These are phyloP conservation scores for Tillandsia fasciculata DNA, from an alignment of 176 grass and related monocot genomes.

Conservation along the genomic window DNA sequence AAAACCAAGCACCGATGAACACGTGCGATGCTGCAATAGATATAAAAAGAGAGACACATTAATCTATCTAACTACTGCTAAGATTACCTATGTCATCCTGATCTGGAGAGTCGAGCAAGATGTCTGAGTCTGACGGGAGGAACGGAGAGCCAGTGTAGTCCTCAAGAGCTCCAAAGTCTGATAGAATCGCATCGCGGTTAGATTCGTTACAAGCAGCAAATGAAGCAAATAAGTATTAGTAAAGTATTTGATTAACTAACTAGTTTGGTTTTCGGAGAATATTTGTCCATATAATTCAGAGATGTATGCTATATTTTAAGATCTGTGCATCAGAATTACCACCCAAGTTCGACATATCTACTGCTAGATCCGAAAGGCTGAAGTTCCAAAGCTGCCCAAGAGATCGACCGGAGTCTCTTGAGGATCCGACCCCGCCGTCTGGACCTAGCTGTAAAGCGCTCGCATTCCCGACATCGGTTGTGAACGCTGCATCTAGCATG, in stretches of 20 bases:
- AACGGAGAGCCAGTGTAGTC: conserved; percentile 83
- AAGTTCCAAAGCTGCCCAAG: conserved; percentile 97
- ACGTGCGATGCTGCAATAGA: too few species aligned
- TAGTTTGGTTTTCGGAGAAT: neutral
- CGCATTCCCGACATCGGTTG: conserved; percentile 44
- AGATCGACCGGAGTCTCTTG: conserved; percentile 76
- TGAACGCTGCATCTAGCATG: conserved; percentile 62
- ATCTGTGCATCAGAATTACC: conserved; percentile 32
- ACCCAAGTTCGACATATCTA: conserved; percentile 87
- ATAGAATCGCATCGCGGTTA: neutral
- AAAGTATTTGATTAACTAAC: neutral
- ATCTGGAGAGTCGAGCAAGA: conserved; percentile 80
- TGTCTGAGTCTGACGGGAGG: conserved; percentile 80
- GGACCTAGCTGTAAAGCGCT: conserved; percentile 63
- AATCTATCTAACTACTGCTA: too few species aligned
- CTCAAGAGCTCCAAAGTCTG: conserved; percentile 82
- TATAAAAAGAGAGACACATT: too few species aligned
- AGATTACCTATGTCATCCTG: conserved; percentile 84
- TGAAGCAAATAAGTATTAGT: neutral
- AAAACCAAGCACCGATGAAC: neutral
- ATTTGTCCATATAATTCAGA: neutral
- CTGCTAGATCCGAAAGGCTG: conserved; percentile 85
- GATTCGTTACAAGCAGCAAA: neutral
- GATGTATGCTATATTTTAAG: too few species aligned
- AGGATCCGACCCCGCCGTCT: conserved; percentile 50